Percentiles rank a stretch among this genome's conserved stretches.
Evolutionary conservation across 192 early-diverging fungal species (phyloP).

Genomic region (Haplosporangium gracile): DNA sequence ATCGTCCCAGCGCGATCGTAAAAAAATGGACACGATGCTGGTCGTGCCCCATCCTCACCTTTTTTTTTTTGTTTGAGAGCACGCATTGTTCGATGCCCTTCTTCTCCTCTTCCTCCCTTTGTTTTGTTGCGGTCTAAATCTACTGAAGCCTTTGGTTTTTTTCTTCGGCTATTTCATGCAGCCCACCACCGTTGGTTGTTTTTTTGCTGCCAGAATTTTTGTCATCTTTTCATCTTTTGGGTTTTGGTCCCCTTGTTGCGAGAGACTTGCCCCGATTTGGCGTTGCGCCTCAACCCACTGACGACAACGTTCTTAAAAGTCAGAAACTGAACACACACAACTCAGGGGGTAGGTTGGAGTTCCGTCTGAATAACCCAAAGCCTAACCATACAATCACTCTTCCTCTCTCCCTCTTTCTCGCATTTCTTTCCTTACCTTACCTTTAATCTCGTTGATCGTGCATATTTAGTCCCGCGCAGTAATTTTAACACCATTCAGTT

Average conservation of each 20-base stretch:
- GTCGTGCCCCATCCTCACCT: background rate
- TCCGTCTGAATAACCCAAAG: background rate
- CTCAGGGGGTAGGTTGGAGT: conserved; percentile 4
- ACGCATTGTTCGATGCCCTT: conserved; percentile 8
- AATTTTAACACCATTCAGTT: conserved; percentile 4
- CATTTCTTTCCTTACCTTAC: background rate
- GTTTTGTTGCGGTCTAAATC: background rate
- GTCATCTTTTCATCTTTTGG: background rate
- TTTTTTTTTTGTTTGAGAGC: background rate
- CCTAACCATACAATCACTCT: background rate
- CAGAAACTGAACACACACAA: background rate
- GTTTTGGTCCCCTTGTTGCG: background rate
- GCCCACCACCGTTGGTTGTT: background rate
- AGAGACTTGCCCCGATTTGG: background rate
- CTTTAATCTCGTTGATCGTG: conserved; percentile 3
- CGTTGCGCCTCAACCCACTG: background rate
- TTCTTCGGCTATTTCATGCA: background rate
- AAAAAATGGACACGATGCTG: background rate
- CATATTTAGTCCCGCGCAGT: conserved; percentile 1
- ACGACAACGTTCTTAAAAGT: background rate
- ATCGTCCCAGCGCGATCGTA: conserved; percentile 4
- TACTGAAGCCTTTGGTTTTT: background rate
- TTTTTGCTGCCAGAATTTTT: background rate
- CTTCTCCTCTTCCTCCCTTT: background rate
- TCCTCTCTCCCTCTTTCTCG: background rate